Conservation (phyloP, 1,284 basidiomycete genomes). For the Trametes sp. region DNA sequence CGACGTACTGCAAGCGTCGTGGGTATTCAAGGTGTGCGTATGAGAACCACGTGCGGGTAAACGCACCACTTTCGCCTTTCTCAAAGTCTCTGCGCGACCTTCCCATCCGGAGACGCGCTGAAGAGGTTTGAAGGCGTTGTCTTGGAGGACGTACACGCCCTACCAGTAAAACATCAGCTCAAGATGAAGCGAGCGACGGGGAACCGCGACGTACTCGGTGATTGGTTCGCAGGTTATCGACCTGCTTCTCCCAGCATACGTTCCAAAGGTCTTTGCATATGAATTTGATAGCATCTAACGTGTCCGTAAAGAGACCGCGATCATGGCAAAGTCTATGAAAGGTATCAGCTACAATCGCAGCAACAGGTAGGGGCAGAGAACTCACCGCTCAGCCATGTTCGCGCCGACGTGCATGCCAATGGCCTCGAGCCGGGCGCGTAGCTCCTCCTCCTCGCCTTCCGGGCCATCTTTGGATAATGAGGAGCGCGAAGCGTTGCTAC, state of each 20-base stretch:
- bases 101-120: slow-evolving; percentile 80
- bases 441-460: slow-evolving; percentile 79
- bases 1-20: slow-evolving; percentile 63
- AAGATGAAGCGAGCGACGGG: not conserved
- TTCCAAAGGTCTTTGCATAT: slow-evolving; percentile 96
- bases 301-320: slow-evolving; percentile 78
- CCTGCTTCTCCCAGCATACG: slow-evolving; percentile 90
- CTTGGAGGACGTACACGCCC: slow-evolving; percentile 95
- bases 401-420: slow-evolving; percentile 90
- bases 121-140: slow-evolving; percentile 89
- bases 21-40: slow-evolving; percentile 3
- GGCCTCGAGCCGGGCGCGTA: slow-evolving; percentile 75
- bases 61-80: slow-evolving; percentile 74
- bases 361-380: not conserved
- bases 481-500: slow-evolving; percentile 52
- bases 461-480: slow-evolving; percentile 36
- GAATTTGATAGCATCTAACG: slow-evolving; percentile 93
- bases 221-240: slow-evolving; percentile 94
- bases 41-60: not conserved
- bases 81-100: slow-evolving; percentile 77
- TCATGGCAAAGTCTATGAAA: slow-evolving; percentile 74
- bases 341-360: not conserved
- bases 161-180: slow-evolving; percentile 39
- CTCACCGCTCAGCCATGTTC: slow-evolving; percentile 85
- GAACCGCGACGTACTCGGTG: slow-evolving; percentile 68